Evolutionary conservation across 2,329 filamentous ascomycete species (phyloP).

Genomic region (Aspergillus quadrilineatus): DNA sequence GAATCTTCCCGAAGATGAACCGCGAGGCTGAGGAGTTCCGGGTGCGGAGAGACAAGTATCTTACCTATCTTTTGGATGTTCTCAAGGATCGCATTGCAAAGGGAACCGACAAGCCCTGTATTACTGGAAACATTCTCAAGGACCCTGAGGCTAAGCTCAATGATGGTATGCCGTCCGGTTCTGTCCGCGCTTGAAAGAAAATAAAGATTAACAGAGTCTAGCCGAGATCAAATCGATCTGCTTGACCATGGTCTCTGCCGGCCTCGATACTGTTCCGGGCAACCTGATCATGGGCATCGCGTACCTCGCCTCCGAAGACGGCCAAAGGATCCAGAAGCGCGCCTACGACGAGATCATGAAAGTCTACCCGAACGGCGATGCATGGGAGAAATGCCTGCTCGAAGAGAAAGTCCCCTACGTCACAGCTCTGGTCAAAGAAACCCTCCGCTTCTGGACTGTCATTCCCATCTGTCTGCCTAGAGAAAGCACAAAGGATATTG

Average conservation of each 20-base stretch:
- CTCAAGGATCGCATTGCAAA: slow-evolving; percentile 61
- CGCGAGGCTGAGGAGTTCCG: slow-evolving; percentile 65
- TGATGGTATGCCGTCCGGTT: slow-evolving; percentile 49
- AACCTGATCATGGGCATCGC: slow-evolving; percentile 79
- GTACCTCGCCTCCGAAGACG: slow-evolving; percentile 66
- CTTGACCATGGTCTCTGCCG: slow-evolving; percentile 77
- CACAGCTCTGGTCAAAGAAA: slow-evolving; percentile 75
- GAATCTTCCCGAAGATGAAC: slow-evolving; percentile 63
- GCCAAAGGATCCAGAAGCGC: slow-evolving; percentile 67
- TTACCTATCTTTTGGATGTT: slow-evolving; percentile 59
- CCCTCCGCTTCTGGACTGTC: slow-evolving; percentile 74
- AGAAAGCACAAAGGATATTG: slow-evolving; percentile 69
- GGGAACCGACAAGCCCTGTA: slow-evolving; percentile 67
- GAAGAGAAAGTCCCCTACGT: slow-evolving; percentile 78
- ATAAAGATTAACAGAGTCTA: slow-evolving; percentile 39
- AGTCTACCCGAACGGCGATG: slow-evolving; percentile 69
- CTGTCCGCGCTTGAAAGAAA: slow-evolving; percentile 18
- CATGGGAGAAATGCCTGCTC: slow-evolving; percentile 70
- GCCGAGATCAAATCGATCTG: slow-evolving; percentile 78
- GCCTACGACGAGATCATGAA: slow-evolving; percentile 69
- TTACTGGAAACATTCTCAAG: slow-evolving; percentile 69
- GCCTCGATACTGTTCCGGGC: slow-evolving; percentile 76
- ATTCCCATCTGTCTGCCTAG: slow-evolving; percentile 76
- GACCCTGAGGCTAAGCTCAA: slow-evolving; percentile 68
- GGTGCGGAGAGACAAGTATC: slow-evolving; percentile 65